phyloP scores from a whole-genome alignment of 163 green algal species.

The Dunaliella salina region DNA sequence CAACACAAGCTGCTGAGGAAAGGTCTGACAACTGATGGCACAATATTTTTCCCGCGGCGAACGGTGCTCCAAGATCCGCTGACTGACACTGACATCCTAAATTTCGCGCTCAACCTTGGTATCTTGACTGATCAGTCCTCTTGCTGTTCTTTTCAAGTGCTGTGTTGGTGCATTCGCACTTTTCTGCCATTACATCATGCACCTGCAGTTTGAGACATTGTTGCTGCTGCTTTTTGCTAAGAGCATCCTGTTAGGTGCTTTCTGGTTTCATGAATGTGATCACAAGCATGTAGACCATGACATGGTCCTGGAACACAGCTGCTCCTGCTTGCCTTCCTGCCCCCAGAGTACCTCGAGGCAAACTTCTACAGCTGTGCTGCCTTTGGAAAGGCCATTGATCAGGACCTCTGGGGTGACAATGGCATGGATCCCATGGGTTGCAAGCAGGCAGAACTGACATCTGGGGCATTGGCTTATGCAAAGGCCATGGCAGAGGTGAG shows the following conservation, averaged over 20 bases:
- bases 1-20: neutral
- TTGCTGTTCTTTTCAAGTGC: too few relatives aligned
- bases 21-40: neutral
- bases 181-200: too few relatives aligned
- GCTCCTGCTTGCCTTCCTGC: neutral
- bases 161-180: too few relatives aligned
- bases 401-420: constrained; percentile 5
- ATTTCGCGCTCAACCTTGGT: constrained; percentile 45
- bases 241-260: neutral
- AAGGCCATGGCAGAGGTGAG: constrained; percentile 3
- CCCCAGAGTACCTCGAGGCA: constrained; percentile 33
- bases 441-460: constrained; percentile 8
- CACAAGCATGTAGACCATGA: neutral
- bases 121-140: too few relatives aligned
- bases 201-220: neutral
- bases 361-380: constrained; percentile 43
- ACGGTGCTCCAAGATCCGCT: neutral
- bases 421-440: constrained; percentile 18
- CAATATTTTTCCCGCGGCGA: neutral
- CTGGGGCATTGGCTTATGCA: neutral
- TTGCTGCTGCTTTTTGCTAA: neutral
- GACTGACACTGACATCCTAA: constrained; percentile 33
- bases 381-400: constrained; percentile 25
- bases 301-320: neutral
- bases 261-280: neutral